Evolutionary conservation across 345 rosid genomes (phyloP).

Genomic region (Salix suchowensis): DNA sequence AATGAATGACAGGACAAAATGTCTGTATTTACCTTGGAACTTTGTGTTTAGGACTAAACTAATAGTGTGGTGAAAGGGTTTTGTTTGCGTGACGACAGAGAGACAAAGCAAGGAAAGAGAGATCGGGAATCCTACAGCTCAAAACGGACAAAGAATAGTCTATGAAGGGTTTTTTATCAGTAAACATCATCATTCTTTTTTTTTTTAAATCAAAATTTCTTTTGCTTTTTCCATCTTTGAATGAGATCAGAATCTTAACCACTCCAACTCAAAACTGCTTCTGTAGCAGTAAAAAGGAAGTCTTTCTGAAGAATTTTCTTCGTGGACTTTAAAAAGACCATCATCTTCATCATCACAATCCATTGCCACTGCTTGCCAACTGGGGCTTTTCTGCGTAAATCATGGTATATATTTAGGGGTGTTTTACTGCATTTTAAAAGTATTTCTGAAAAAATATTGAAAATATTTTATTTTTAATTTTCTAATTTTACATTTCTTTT

Average conservation of each 20-base stretch:
- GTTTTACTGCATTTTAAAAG: too few species aligned
- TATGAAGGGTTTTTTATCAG: conserved; percentile 27
- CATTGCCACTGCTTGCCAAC: conserved; percentile 18
- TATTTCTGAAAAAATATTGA: too few species aligned
- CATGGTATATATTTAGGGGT: neutral
- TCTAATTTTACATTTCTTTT: too few species aligned
- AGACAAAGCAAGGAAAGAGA: conserved; percentile 8
- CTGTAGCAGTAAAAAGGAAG: conserved; percentile 9
- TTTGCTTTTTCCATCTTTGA: conserved; percentile 10
- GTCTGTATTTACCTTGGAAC: neutral
- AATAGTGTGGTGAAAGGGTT: neutral
- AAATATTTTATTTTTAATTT: too few species aligned
- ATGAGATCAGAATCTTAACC: conserved; percentile 42
- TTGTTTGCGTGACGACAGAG: neutral
- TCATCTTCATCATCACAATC: neutral
- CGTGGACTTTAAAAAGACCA: conserved; percentile 12
- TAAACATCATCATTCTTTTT: neutral
- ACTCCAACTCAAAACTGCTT: conserved; percentile 32
- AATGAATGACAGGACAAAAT: neutral
- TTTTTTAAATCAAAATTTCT: conserved; percentile 15
- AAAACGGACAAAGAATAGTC: conserved; percentile 40
- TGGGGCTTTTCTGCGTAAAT: conserved; percentile 22
- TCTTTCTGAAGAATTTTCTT: conserved; percentile 20
- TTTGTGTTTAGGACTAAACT: neutral
- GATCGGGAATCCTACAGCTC: conserved; percentile 38